Conservation (phyloP, 805 yeast genomes). For the Candida maris region DNA sequence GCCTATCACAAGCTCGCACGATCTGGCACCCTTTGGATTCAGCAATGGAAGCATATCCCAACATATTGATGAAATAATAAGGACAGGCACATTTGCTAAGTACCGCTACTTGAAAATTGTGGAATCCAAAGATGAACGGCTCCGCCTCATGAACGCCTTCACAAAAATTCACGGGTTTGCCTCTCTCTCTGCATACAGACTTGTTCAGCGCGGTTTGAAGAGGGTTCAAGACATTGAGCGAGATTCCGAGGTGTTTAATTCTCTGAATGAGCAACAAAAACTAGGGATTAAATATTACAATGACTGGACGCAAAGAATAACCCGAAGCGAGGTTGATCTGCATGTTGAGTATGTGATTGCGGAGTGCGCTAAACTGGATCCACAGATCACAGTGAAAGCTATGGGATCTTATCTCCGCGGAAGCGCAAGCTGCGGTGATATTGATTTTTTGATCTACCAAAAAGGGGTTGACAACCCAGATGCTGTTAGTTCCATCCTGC, state of each 20-base stretch:
- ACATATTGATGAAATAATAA: slow-evolving; percentile 45
- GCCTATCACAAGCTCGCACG: slow-evolving; percentile 32
- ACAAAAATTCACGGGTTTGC: slow-evolving; percentile 51
- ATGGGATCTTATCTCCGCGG: slow-evolving; percentile 57
- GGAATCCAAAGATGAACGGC: slow-evolving; percentile 20
- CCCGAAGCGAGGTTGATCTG: slow-evolving; percentile 40
- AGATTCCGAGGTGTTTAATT: slow-evolving; percentile 8
- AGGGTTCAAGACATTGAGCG: slow-evolving; percentile 36
- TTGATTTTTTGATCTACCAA: slow-evolving; percentile 47
- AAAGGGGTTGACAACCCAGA: slow-evolving; percentile 27
- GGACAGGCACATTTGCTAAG: slow-evolving; percentile 32
- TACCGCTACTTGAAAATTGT: slow-evolving; percentile 11
- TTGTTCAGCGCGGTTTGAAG: slow-evolving; percentile 36
- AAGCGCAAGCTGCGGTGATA: slow-evolving; percentile 44
- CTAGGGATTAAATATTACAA: slow-evolving; percentile 44
- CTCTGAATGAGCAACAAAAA: slow-evolving; percentile 25
- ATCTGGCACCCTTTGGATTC: slow-evolving; percentile 39
- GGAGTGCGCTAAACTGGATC: slow-evolving; percentile 29
- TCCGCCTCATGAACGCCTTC: slow-evolving; percentile 31
- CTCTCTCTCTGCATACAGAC: slow-evolving; percentile 34
- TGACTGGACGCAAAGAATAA: slow-evolving; percentile 44
- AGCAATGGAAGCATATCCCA: slow-evolving; percentile 39
- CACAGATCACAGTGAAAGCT: slow-evolving; percentile 33
- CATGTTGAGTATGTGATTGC: slow-evolving; percentile 36
- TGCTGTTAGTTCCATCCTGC: slow-evolving; percentile 14